Evolutionary conservation across 768 basidiomycete genomes (phyloP).

Genomic region (Suillus subalutaceus): DNA sequence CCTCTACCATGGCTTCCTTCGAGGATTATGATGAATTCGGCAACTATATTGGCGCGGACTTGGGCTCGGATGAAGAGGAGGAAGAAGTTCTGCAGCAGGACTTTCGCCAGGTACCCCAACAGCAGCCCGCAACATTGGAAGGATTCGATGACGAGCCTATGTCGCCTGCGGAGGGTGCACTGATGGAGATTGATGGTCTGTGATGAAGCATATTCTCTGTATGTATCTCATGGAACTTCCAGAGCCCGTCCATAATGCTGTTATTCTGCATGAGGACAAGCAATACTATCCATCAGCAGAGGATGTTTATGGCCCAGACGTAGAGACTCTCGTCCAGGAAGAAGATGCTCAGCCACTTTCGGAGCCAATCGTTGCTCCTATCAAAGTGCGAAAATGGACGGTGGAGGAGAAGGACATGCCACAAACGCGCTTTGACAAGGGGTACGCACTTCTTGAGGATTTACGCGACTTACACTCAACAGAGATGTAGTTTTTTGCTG

Average conservation of each 20-base stretch:
- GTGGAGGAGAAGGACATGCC: constrained; percentile 96
- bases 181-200: constrained; percentile 88
- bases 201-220: constrained; percentile 11
- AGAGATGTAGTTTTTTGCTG: constrained; percentile 73
- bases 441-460: constrained; percentile 50
- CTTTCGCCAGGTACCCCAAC: constrained; percentile 41
- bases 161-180: constrained; percentile 56
- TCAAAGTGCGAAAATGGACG: constrained; percentile 93
- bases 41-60: constrained; percentile 95
- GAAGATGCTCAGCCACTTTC: constrained; percentile 95
- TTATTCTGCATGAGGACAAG: constrained; percentile 95
- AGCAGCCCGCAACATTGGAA: constrained; percentile 64
- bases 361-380: constrained; percentile 93
- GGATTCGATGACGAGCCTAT: constrained; percentile 79
- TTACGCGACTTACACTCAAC: constrained; percentile 11
- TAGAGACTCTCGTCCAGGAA: constrained; percentile 97
- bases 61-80: constrained; percentile 78
- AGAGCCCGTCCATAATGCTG: constrained; percentile 82
- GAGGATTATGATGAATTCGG: constrained; percentile 94
- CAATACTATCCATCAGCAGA: constrained; percentile 94
- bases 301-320: constrained; percentile 91
- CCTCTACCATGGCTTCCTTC: constrained; percentile 52
- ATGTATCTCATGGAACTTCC: constrained; percentile 17
- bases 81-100: constrained; percentile 59
- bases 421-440: constrained; percentile 96